These are phyloP conservation scores for Calonectria pauciramosa DNA, from an alignment of 2,329 filamentous ascomycete genomes.

Conservation along the genomic window DNA sequence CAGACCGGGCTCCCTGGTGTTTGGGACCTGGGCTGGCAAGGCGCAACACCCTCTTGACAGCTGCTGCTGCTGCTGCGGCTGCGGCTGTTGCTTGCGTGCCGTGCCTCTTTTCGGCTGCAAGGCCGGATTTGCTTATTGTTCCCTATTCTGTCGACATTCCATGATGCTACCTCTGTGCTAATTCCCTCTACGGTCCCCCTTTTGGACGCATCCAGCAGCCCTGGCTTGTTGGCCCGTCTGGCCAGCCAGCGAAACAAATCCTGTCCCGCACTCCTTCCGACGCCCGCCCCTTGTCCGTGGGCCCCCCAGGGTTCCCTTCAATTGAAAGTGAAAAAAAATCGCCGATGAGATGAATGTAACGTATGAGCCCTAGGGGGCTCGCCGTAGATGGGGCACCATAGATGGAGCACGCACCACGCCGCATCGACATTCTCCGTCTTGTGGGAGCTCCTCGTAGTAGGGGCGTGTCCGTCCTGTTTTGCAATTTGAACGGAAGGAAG, in stretches of 20 bases:
- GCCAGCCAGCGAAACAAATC: background rate
- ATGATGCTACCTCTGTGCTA: background rate
- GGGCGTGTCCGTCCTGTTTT: background rate
- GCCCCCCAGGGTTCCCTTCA: background rate
- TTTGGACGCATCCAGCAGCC: background rate
- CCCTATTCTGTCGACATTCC: background rate
- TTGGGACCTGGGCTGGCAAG: background rate
- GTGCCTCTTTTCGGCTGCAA: background rate
- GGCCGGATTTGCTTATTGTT: background rate
- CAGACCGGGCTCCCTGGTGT: slow-evolving; percentile 20
- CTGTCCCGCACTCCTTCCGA: background rate
- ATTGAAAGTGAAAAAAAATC: background rate
- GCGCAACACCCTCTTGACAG: background rate
- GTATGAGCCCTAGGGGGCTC: background rate
- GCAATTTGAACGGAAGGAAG: background rate
- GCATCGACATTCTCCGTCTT: background rate
- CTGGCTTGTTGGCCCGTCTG: background rate
- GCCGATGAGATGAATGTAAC: slow-evolving; percentile 12
- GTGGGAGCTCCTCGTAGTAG: background rate
- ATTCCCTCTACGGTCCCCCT: background rate
- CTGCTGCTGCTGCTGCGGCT: background rate
- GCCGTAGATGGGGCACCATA: background rate
- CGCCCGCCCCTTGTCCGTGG: slow-evolving; percentile 6
- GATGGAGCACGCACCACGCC: background rate
- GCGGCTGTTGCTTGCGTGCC: background rate